Percentiles rank a stretch among this genome's conserved stretches.
phyloP scores from a whole-genome alignment of 768 basidiomycete species.

The Daedalea quercina region DNA sequence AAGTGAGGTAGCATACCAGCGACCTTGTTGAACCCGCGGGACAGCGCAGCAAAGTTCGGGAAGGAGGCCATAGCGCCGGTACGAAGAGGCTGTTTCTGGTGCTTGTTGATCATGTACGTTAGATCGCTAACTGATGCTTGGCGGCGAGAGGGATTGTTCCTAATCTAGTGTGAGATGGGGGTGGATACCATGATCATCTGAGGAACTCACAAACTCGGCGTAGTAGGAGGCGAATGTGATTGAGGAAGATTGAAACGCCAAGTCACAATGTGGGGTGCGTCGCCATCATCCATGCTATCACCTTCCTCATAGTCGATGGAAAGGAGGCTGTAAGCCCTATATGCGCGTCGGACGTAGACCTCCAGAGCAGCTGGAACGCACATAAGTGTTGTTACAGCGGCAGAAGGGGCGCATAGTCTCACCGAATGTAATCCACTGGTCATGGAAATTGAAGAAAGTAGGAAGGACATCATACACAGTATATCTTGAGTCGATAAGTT shows the following conservation, averaged over 20 bases:
- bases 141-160: conserved; percentile 40
- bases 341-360: conserved; percentile 93
- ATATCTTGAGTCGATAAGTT: conserved; percentile 93
- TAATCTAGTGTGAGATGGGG: not conserved
- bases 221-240: conserved; percentile 80
- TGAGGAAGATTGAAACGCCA: conserved; percentile 97
- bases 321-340: conserved; percentile 86
- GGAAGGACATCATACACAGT: conserved; percentile 97
- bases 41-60: conserved; percentile 61
- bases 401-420: conserved; percentile 14
- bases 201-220: conserved; percentile 41
- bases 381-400: too few relatives aligned
- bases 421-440: conserved; percentile 83
- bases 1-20: conserved; percentile 69
- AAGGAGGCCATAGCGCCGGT: conserved; percentile 91
- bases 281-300: conserved; percentile 76
- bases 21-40: conserved; percentile 70
- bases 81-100: conserved; percentile 84
- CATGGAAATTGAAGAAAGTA: conserved; percentile 86
- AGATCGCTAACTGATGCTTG: conserved; percentile 94
- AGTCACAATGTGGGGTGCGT: conserved; percentile 70
- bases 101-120: conserved; percentile 83
- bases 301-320: conserved; percentile 95
- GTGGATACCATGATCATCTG: not conserved
- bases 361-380: conserved; percentile 73